These are phyloP conservation scores for Pythium apleroticum DNA, from an alignment of 352 stramenopile genomes.

Conservation along the genomic window DNA sequence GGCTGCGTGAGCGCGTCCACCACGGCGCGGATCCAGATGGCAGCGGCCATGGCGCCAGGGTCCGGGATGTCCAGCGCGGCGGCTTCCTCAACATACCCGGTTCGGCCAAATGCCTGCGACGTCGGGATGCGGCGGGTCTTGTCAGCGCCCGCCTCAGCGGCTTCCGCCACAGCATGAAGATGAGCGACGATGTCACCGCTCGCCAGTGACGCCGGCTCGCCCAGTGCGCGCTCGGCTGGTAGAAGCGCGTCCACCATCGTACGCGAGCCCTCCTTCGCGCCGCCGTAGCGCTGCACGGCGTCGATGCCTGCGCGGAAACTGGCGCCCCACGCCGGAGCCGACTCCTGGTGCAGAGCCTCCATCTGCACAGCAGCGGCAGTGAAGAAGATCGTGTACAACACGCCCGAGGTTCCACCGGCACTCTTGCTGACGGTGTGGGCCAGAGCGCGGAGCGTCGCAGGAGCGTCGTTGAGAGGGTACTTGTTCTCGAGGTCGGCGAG, in stretches of 20 bases:
- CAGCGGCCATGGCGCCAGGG: slow-evolving; percentile 92
- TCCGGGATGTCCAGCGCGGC: slow-evolving; percentile 89
- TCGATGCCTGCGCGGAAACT: slow-evolving; percentile 78
- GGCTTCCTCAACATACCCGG: slow-evolving; percentile 90
- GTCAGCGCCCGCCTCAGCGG: slow-evolving; percentile 88
- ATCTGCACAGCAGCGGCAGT: slow-evolving; percentile 59
- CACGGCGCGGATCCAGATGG: slow-evolving; percentile 85
- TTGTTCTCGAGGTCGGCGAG: slow-evolving; percentile 52
- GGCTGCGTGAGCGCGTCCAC: slow-evolving; percentile 37
- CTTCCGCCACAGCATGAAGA: slow-evolving; percentile 52
- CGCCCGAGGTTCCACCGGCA: slow-evolving; percentile 93
- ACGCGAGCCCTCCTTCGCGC: slow-evolving; percentile 91
- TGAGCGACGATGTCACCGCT: slow-evolving; percentile 30
- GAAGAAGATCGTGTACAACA: slow-evolving; percentile 95
- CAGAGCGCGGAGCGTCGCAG: slow-evolving; percentile 56
- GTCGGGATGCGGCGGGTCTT: slow-evolving; percentile 89
- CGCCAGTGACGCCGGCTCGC: slow-evolving; percentile 17
- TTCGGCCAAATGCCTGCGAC: slow-evolving; percentile 64
- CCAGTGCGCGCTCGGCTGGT: slow-evolving; percentile 71
- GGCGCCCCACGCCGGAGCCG: slow-evolving; percentile 43
- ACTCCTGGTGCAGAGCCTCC: slow-evolving; percentile 36
- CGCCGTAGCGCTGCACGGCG: slow-evolving; percentile 90
- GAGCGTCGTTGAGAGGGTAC: slow-evolving; percentile 66
- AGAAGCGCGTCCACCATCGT: slow-evolving; percentile 97
- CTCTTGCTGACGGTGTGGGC: slow-evolving; percentile 68